Conservation (phyloP, 2,329 filamentous ascomycete genomes). For the Alternaria rosae region DNA sequence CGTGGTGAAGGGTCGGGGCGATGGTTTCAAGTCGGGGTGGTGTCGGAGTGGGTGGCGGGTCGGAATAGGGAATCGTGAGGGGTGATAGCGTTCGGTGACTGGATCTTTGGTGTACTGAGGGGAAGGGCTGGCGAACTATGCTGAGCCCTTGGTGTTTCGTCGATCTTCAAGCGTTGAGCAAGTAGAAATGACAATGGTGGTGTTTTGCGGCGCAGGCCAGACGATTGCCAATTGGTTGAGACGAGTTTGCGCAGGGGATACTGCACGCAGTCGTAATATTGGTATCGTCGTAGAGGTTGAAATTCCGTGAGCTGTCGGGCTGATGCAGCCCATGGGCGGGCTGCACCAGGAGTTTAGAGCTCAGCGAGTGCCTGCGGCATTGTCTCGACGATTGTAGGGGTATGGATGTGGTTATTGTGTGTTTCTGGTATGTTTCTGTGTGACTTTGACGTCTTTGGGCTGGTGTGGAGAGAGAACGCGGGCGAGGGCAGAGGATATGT, state of each 20-base stretch:
- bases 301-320: slow-evolving; percentile 82
- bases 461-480: slow-evolving; percentile 42
- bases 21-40: not conserved
- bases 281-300: slow-evolving; percentile 60
- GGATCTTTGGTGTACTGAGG: slow-evolving; percentile 41
- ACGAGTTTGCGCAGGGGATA: slow-evolving; percentile 42
- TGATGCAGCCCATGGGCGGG: slow-evolving; percentile 51
- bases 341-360: slow-evolving; percentile 72
- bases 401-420: slow-evolving; percentile 32
- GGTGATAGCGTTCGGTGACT: slow-evolving; percentile 36
- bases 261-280: slow-evolving; percentile 47
- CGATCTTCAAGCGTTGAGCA: slow-evolving; percentile 43
- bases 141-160: slow-evolving; percentile 41
- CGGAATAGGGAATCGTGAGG: slow-evolving; percentile 9
- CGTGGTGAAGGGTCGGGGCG: slow-evolving; percentile 3
- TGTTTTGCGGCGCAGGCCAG: slow-evolving; percentile 40
- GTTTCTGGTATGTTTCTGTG: slow-evolving; percentile 38
- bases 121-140: slow-evolving; percentile 48
- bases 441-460: slow-evolving; percentile 53
- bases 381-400: slow-evolving; percentile 54
- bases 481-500: slow-evolving; percentile 35
- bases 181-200: slow-evolving; percentile 44
- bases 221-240: slow-evolving; percentile 43
- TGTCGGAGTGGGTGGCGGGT: slow-evolving; percentile 3
- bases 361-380: slow-evolving; percentile 58